Percentiles rank a stretch among this genome's conserved stretches.
Evolutionary conservation across 768 basidiomycete species (phyloP).

Genomic region (Gautieria morchelliformis): DNA sequence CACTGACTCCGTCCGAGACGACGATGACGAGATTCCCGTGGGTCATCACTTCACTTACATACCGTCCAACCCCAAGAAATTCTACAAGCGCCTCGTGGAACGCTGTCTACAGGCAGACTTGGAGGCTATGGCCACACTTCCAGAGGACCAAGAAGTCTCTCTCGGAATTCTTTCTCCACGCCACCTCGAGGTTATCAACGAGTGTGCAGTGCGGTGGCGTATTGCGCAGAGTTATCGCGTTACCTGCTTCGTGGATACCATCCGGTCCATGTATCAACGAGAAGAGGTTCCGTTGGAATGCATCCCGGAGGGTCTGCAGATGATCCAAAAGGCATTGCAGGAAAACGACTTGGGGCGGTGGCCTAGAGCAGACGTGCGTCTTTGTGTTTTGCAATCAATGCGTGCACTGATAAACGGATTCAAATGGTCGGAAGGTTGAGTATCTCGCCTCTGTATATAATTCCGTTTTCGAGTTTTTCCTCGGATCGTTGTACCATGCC

Average conservation of each 20-base stretch:
- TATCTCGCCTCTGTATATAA: slow-evolving; percentile 60
- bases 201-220: slow-evolving; percentile 86
- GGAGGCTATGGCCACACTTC: slow-evolving; percentile 84
- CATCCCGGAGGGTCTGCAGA: slow-evolving; percentile 79
- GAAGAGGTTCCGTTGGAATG: slow-evolving; percentile 92
- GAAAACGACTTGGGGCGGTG: slow-evolving; percentile 70
- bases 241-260: slow-evolving; percentile 74
- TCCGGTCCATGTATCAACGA: slow-evolving; percentile 79
- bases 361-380: slow-evolving; percentile 73
- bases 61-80: slow-evolving; percentile 78
- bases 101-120: slow-evolving; percentile 77
- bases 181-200: slow-evolving; percentile 77
- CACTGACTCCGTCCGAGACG: slow-evolving; percentile 29
- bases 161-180: slow-evolving; percentile 75
- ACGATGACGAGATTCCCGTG: slow-evolving; percentile 59
- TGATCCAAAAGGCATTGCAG: slow-evolving; percentile 56
- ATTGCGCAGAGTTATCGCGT: slow-evolving; percentile 72
- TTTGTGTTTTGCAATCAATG: slow-evolving; percentile 1
- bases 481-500: slow-evolving; percentile 74
- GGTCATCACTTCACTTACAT: slow-evolving; percentile 84
- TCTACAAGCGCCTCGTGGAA: slow-evolving; percentile 78
- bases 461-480: slow-evolving; percentile 75
- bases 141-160: slow-evolving; percentile 90
- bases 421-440: slow-evolving; percentile 39
- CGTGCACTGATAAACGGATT: slow-evolving; percentile 1